These are phyloP conservation scores for Parasarocladium wereldwijsianum DNA, from an alignment of 2,329 filamentous ascomycete genomes.

Conservation along the genomic window DNA sequence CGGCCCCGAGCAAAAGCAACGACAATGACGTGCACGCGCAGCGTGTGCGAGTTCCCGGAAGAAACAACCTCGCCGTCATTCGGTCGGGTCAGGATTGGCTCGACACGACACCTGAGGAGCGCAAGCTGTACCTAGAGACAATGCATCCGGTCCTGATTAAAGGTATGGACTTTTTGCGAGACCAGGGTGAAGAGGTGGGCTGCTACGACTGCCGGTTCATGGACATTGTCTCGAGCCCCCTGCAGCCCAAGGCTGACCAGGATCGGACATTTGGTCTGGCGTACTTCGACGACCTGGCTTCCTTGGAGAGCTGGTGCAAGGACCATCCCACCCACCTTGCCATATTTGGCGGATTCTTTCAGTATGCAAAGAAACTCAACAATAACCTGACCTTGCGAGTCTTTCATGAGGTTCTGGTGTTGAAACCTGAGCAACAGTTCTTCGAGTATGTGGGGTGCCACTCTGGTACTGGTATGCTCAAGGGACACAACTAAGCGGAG, in stretches of 20 bases:
- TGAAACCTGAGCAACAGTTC: slow-evolving; percentile 21
- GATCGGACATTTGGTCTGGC: slow-evolving; percentile 25
- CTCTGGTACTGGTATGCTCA: slow-evolving; percentile 18
- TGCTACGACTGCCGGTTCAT: slow-evolving; percentile 28
- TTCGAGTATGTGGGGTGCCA: slow-evolving; percentile 28
- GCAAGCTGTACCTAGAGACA: slow-evolving; percentile 25
- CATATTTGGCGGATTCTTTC: slow-evolving; percentile 24
- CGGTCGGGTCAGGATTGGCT: slow-evolving; percentile 31
- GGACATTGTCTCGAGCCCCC: slow-evolving; percentile 21
- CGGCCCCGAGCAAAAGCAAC: too few relatives aligned
- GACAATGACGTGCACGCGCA: slow-evolving; percentile 7
- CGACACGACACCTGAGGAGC: slow-evolving; percentile 21
- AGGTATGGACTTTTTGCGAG: slow-evolving; percentile 28
- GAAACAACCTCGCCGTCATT: slow-evolving; percentile 25
- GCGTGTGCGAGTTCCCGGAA: slow-evolving; percentile 18
- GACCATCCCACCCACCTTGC: slow-evolving; percentile 23
- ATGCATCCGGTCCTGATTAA: slow-evolving; percentile 27
- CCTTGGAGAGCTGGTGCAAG: slow-evolving; percentile 23
- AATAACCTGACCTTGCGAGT: slow-evolving; percentile 19
- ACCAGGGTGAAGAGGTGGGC: slow-evolving; percentile 25
- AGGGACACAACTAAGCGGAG: too few relatives aligned
- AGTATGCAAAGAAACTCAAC: slow-evolving; percentile 21
- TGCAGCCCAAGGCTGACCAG: slow-evolving; percentile 8
- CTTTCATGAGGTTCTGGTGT: slow-evolving; percentile 25
- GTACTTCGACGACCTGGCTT: slow-evolving; percentile 24